Evolutionary conservation across 2,329 filamentous ascomycete genomes (phyloP), one percentile per base, ranked within the genome.

Genomic region (Curvularia hawaiiensis): DNA sequence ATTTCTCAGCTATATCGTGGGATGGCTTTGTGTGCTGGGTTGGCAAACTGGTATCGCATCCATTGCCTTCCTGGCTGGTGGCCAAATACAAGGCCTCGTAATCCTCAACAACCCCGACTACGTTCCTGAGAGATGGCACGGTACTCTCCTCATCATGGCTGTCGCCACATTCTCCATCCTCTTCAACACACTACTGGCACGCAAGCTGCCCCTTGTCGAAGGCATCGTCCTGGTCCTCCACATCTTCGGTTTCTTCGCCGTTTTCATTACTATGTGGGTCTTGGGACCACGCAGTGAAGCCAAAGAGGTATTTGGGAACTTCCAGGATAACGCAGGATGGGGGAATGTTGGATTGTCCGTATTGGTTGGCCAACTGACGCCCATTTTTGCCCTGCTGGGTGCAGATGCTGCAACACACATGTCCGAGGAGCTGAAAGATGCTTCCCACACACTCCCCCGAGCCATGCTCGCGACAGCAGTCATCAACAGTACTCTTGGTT

Each of bases 191-290:
- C 67, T 81, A 4, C 72, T 79, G 6, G 79, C 79, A 1, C 73
- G 74, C 9, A 67, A 78, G 7, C 70, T 84, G 1, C 82, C 81
- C 1, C 65, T 78, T 3, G 66, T 83, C 24, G 82, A 85, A 66
- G 78, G 78, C 3, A 64, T 78, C 8, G 73, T 82, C 28, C 69
- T 83, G 1, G 69, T 81, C 14, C 61, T 84, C 2, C 82, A 84
- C 54, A 73, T 84, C 28, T 69, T 79, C 28, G 82, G 81, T 1
- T 80, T 84, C 61, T 80, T 84, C 59, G 81, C 78, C 2, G 77
- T 83, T 51, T 69, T 84, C 22, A 66, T 70, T 18, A 66, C 66
- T 2, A 58, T 74, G 50, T 74, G 70, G 70, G 66, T 71, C 2
- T 63, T 73, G 10, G 70, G 55, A 5, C 66, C 67, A 14, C 62